Percentiles rank a stretch among this genome's conserved stretches.
phyloP scores from a whole-genome alignment of 164 flowering plant genomes.

The Aristolochia contorta region DNA sequence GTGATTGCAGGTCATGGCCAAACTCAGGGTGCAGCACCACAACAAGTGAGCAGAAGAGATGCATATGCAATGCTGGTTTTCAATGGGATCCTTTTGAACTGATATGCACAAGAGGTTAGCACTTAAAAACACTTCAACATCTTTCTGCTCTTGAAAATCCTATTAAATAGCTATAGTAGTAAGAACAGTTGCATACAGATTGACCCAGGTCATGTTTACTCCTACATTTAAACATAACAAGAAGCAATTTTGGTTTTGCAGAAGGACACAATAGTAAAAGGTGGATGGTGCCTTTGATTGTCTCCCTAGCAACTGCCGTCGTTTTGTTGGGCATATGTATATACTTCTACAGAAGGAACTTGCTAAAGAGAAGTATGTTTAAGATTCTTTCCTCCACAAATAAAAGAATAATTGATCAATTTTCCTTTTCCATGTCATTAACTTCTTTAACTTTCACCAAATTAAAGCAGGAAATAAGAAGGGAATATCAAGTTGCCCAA shows the following conservation, averaged over 20 bases:
- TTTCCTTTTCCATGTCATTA: background rate
- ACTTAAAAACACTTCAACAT: background rate
- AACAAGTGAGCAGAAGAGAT: background rate
- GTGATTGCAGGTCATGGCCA: constrained; percentile 1
- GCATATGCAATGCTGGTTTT: background rate
- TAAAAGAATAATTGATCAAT: background rate
- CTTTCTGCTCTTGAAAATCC: background rate
- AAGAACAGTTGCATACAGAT: background rate
- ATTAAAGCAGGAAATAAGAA: background rate
- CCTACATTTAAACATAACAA: no score
- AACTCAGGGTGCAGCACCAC: background rate
- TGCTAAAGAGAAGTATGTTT: background rate
- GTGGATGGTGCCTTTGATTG: background rate
- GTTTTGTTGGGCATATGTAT: background rate
- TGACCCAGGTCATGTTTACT: no score
- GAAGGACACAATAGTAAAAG: background rate
- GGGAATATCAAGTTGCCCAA: background rate
- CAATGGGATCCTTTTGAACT: background rate
- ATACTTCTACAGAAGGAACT: background rate
- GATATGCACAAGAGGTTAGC: background rate
- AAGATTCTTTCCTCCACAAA: background rate
- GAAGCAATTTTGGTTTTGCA: background rate
- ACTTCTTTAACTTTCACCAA: background rate
- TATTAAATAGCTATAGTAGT: background rate
- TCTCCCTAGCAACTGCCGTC: background rate